Base-by-base conservation (phyloP, 768 basidiomycete species). In the Calocybe indica region DNA sequence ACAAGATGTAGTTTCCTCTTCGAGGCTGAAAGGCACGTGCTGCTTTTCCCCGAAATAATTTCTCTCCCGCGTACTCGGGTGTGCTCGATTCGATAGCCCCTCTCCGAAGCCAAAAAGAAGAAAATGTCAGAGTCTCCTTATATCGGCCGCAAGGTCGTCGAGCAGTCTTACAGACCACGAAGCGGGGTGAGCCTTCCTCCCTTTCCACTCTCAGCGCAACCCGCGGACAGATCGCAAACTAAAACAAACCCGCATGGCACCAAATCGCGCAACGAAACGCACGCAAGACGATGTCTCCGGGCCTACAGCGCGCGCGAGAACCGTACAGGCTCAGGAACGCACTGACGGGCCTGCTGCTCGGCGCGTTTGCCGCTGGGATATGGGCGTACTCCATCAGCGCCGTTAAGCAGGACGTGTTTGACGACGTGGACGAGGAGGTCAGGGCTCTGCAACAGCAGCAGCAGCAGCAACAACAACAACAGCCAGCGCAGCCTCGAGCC, bases 321-420 rank as follows among this genome's bases (percentile, higher is more conserved):
- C 94, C 90, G 9, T 98, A 87, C 67, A 79, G 81, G 31, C 36
- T 86, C 36, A 77, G 76, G 54, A 98, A 98, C 63, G 79, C 83
- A 12, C 34, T 95, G 41, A 89, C 87, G 0, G 95, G 94, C 6
- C 52, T 83, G 39, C 58, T 72, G 2, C 75, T 97, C 38, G 76
- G 80, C 28, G 75, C 76, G 0, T 94, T 96, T 61, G 84, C 80
- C 29, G 76, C 80, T 10, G 86, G 84, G 28, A 83, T 96, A 7
- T 98, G 91, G 80, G 74, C 83, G 4, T 98, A 97, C 68, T 93
- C 92, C 12, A 95, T 98, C 59, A 79, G 82, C 30, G 93, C 92
- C 29, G 93, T 97, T 47, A 92, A 87, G 60, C 93, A 97, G 60
- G 93, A 96, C 61, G 82, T 87, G 36, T 96, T 95, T 61, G 82